Percentiles rank a stretch among this genome's conserved stretches.
phyloP scores from a whole-genome alignment of 257 asterid genomes.

The Solanum peruvianum region DNA sequence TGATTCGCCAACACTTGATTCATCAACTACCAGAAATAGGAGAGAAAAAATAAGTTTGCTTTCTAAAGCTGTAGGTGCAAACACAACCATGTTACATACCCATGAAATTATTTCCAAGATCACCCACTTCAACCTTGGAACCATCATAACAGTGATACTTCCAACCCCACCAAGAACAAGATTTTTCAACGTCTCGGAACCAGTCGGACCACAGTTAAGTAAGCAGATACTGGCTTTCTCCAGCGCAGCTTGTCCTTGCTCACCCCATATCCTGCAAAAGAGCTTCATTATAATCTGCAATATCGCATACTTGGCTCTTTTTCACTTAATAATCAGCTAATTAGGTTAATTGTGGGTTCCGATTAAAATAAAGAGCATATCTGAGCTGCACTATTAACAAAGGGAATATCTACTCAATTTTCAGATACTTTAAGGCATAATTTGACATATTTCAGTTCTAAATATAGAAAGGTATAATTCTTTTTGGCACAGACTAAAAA shows the following conservation, averaged over 20 bases:
- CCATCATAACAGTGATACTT: slow-evolving; percentile 92
- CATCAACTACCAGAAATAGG: slow-evolving; percentile 44
- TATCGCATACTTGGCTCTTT: neutral
- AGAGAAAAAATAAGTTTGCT: neutral
- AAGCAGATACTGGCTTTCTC: slow-evolving; percentile 94
- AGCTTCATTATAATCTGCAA: neutral
- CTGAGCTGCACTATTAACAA: neutral
- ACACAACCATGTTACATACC: slow-evolving; percentile 29
- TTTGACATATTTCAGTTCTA: neutral
- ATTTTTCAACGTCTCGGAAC: slow-evolving; percentile 88
- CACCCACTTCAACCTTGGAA: slow-evolving; percentile 81
- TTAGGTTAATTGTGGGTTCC: neutral
- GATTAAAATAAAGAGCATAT: neutral
- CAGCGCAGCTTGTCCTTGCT: slow-evolving; percentile 94
- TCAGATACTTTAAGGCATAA: neutral
- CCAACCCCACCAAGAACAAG: slow-evolving; percentile 98
- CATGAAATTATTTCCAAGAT: slow-evolving; percentile 88
- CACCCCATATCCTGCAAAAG: slow-evolving; percentile 93
- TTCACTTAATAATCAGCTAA: neutral
- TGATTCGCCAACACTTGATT: slow-evolving; percentile 78
- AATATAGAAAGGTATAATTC: neutral
- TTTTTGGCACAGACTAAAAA: neutral
- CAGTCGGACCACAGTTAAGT: slow-evolving; percentile 96
- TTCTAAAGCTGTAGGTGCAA: neutral
- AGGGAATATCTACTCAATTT: neutral